These are phyloP conservation scores for Toxicodendron radicans DNA, from an alignment of 345 rosid genomes.

Conservation along the genomic window DNA sequence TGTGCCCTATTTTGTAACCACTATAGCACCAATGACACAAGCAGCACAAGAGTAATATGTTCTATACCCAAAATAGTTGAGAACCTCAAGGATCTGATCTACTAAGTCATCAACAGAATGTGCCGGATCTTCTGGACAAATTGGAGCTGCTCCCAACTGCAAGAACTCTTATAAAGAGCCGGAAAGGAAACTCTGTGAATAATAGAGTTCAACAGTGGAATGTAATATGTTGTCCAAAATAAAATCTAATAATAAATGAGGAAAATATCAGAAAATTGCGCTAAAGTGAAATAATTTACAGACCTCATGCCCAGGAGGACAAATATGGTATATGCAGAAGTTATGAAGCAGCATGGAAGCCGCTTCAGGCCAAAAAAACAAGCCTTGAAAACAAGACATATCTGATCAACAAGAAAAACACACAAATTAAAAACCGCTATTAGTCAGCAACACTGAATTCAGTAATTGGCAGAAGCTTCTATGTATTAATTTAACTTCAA, in stretches of 20 bases:
- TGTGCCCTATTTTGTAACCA: neutral
- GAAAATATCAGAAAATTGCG: slow-evolving; percentile 8
- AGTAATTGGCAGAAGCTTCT: too few species aligned
- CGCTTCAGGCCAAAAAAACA: slow-evolving; percentile 92
- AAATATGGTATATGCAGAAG: slow-evolving; percentile 93
- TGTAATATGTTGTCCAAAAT: neutral
- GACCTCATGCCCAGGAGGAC: slow-evolving; percentile 99
- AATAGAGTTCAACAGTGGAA: slow-evolving; percentile 24
- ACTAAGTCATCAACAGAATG: slow-evolving; percentile 82
- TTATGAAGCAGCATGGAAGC: slow-evolving; percentile 86
- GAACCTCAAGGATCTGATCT: slow-evolving; percentile 86
- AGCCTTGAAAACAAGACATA: slow-evolving; percentile 90
- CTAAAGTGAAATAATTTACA: slow-evolving; percentile 37
- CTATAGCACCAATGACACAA: neutral
- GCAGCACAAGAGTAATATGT: neutral
- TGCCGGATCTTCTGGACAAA: slow-evolving; percentile 50
- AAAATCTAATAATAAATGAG: slow-evolving; percentile 8
- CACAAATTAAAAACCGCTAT: neutral
- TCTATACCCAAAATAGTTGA: slow-evolving; percentile 73
- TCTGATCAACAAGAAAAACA: slow-evolving; percentile 42
- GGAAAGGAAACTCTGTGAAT: slow-evolving; percentile 38
- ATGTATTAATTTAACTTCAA: too few species aligned
- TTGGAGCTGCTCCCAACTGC: slow-evolving; percentile 92
- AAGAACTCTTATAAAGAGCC: slow-evolving; percentile 70
- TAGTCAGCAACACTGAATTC: neutral